These are phyloP conservation scores for Microascus cirrosus DNA, from an alignment of 2,329 filamentous ascomycete species.

Conservation along the genomic window DNA sequence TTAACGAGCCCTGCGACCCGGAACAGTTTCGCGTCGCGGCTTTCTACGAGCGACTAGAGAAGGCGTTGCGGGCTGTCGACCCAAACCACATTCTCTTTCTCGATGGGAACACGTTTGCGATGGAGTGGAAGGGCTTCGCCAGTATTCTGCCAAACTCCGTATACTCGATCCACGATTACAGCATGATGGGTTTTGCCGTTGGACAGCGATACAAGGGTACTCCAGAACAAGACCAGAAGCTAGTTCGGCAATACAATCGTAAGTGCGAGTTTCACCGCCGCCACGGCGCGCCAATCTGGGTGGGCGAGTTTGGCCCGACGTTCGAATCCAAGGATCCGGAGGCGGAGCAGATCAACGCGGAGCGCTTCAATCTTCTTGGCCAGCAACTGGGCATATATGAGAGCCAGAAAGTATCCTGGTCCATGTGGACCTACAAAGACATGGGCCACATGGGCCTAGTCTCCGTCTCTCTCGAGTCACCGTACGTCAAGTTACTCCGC, in stretches of 20 bases:
- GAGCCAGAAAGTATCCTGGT: no score
- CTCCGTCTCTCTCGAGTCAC: no score
- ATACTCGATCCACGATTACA: slow-evolving; percentile 43
- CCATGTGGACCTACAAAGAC: no score
- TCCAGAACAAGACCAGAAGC: slow-evolving; percentile 25
- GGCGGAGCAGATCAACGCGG: no score
- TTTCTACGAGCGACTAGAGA: slow-evolving; percentile 28
- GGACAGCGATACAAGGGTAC: slow-evolving; percentile 26
- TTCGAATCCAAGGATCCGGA: slow-evolving; percentile 24
- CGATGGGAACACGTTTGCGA: slow-evolving; percentile 42
- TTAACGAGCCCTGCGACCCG: slow-evolving; percentile 19
- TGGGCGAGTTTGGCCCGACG: slow-evolving; percentile 40
- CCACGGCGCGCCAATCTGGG: slow-evolving; percentile 32
- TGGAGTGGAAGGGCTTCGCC: slow-evolving; percentile 33
- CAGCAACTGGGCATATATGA: no score
- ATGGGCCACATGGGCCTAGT: no score
- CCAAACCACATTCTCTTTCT: slow-evolving; percentile 37
- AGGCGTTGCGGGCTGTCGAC: slow-evolving; percentile 26
- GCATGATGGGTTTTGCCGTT: slow-evolving; percentile 34
- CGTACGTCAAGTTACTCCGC: no score
- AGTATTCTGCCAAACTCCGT: slow-evolving; percentile 33
- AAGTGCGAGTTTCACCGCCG: slow-evolving; percentile 31
- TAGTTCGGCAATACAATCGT: slow-evolving; percentile 25
- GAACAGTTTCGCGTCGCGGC: slow-evolving; percentile 17
- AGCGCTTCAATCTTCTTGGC: no score